phyloP scores from a whole-genome alignment of 768 basidiomycete genomes.

The Suillus weaverae region DNA sequence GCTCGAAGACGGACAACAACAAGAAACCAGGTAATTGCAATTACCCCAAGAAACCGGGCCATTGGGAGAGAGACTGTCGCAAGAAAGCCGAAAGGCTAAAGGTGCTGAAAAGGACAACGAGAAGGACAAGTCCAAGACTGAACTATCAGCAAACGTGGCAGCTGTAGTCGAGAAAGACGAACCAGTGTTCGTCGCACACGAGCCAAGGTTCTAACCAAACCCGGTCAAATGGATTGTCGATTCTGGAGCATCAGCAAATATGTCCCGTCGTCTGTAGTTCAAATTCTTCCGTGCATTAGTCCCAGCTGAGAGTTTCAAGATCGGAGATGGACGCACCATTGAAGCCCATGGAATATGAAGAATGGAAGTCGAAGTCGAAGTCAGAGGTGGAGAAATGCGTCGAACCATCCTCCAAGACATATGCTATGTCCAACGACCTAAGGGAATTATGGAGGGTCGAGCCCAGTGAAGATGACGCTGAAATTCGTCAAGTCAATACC shows the following conservation, averaged over 20 bases:
- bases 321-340: constrained; percentile 7
- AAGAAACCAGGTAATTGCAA: not conserved
- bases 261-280: constrained; percentile 8
- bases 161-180: not conserved
- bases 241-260: constrained; percentile 3
- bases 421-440: constrained; percentile 12
- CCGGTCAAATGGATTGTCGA: constrained; percentile 5
- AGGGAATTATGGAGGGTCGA: not conserved
- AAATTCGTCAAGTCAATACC: too few species aligned
- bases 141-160: not conserved
- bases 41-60: not conserved
- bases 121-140: not conserved
- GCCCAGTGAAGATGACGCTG: not conserved
- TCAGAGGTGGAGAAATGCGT: not conserved
- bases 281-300: not conserved
- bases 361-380: not conserved
- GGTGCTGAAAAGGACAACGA: not conserved
- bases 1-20: not conserved
- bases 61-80: not conserved
- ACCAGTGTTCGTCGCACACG: constrained; percentile 2
- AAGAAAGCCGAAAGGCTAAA: not conserved
- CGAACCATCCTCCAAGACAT: constrained; percentile 13
- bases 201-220: not conserved
- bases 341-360: constrained; percentile 4
- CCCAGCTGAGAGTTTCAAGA: not conserved